Evolutionary conservation across 2,329 filamentous ascomycete species (phyloP), one percentile per base, ranked within the genome.

Genomic region (Alternaria atra): DNA sequence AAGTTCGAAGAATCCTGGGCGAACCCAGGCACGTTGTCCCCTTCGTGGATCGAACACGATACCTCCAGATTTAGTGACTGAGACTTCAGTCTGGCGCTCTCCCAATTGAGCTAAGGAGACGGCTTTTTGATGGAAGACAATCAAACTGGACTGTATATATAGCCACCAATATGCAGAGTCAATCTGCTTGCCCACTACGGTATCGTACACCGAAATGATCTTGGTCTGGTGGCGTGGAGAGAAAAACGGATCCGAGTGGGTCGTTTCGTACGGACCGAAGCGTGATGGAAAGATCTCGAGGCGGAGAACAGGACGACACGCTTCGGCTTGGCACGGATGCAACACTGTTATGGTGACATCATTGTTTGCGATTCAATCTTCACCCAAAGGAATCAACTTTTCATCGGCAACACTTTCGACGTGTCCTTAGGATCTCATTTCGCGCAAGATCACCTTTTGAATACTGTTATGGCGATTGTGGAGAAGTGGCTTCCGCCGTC

Each of bases 401-500:
- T 20, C 32, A 27, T 25, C 10, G 12, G 32, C 46, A 50, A 50
- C 15, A n/a, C 3, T 34, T 13, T 37, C 8, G 32, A 10, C 35
- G 15, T 30, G 23, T 40, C 25, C 15, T 46, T 37, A 39, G 40
- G 34, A 42, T 39, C 17, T 13, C 29, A 35, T 23, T 12, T 27
- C 37, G 46, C 15, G 35, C 46, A 44, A 39, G 48, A 15, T 30
- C 25, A n/a, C 7, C 20, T 32, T 29, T 6, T 25, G 23, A 2
- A 20, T 25, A 39, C 13, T 23, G 62, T 6, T 8, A 83, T 83
- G 80, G 75, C 77, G 1, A 73, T 84, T 23, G 71, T 84, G 10
- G 73, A 80, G 53, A 77, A 76, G 52, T 79, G 80, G 73, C 72
- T 83, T 42, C 84, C 84, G 52, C 84, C 84, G 6, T 81, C 82